Percentiles rank a stretch among this genome's conserved stretches.
phyloP scores from a whole-genome alignment of 495 filamentous ascomycete genomes.

The Neurospora intermedia region DNA sequence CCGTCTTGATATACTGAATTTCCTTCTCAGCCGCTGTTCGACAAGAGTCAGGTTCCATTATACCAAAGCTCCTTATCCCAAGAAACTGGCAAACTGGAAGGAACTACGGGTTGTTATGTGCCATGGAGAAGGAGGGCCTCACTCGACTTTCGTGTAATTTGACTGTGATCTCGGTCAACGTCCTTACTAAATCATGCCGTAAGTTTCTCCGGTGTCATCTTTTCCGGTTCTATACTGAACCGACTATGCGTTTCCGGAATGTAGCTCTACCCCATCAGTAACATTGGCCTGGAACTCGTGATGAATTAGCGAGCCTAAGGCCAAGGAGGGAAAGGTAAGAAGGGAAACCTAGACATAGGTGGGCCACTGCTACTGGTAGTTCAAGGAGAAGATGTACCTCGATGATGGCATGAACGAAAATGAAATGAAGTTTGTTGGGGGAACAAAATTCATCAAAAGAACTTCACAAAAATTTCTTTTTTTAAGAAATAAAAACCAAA shows the following conservation, averaged over 20 bases:
- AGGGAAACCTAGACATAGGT: neutral
- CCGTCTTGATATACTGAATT: neutral
- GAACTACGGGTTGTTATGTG: neutral
- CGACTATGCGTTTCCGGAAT: neutral
- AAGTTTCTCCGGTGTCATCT: neutral
- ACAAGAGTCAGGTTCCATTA: neutral
- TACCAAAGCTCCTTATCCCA: neutral
- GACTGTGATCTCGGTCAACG: neutral
- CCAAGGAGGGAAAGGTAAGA: neutral
- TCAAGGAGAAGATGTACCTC: neutral
- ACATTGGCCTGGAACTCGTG: neutral
- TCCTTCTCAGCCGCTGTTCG: neutral
- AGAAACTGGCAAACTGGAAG: neutral
- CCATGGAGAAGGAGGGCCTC: neutral
- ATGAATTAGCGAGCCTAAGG: neutral
- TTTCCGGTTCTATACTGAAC: neutral
- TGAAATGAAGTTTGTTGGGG: too few relatives aligned
- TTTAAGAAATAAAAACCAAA: too few relatives aligned
- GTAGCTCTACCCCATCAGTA: neutral
- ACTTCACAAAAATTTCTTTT: too few relatives aligned
- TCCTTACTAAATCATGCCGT: neutral
- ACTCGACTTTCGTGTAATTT: neutral
- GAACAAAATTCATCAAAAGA: too few relatives aligned
- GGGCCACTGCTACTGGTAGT: neutral
- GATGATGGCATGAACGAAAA: neutral